Conservation (phyloP, 768 basidiomycete species). For the Podaxis sp. region DNA sequence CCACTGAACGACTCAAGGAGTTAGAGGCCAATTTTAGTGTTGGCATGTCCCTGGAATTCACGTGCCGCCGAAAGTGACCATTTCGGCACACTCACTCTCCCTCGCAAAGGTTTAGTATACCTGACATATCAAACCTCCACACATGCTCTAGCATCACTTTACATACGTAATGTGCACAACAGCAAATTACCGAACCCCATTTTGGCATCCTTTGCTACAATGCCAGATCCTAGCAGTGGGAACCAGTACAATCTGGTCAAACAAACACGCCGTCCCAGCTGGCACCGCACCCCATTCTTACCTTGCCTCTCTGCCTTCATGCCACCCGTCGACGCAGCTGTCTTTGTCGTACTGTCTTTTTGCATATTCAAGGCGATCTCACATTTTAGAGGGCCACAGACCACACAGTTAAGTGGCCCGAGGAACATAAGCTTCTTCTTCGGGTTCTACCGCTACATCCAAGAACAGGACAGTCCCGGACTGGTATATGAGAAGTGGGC, state of each 20-base stretch:
- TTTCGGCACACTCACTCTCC: no score
- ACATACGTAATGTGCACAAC: no score
- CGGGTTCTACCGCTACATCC: constrained; percentile 29
- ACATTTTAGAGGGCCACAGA: not conserved
- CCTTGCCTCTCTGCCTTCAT: not conserved
- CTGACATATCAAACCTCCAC: no score
- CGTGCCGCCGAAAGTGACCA: no score
- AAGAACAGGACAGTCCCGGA: constrained; percentile 24
- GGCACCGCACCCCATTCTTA: not conserved
- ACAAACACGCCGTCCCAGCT: not conserved
- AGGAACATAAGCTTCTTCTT: constrained; percentile 35
- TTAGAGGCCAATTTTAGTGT: no score
- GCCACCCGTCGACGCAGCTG: not conserved
- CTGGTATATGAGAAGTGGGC: constrained; percentile 43
- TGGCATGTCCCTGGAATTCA: no score
- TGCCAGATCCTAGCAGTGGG: not conserved
- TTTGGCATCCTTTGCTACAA: no score
- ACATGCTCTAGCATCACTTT: no score
- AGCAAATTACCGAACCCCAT: no score
- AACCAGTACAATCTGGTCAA: not conserved
- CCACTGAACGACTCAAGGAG: no score
- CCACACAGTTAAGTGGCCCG: constrained; percentile 40
- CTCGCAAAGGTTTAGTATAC: no score
- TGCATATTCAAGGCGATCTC: not conserved
- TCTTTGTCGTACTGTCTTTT: not conserved